Evolutionary conservation across 306 rosid species (phyloP).

Genomic region (Senna tora): DNA sequence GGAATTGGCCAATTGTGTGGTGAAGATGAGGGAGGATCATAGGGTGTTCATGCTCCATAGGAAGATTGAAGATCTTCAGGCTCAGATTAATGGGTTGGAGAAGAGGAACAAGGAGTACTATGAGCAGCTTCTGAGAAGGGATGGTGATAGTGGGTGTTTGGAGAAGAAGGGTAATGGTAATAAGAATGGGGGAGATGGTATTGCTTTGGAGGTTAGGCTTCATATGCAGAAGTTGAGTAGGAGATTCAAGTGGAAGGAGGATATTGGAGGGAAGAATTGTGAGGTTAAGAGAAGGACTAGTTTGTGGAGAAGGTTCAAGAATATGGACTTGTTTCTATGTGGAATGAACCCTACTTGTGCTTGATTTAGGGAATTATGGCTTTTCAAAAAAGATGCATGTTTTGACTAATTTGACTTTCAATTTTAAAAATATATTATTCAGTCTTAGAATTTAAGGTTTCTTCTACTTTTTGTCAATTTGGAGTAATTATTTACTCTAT

Average conservation of each 20-base stretch:
- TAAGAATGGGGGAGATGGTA: slow-evolving; percentile 45
- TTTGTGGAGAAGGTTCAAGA: slow-evolving; percentile 75
- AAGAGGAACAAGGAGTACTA: slow-evolving; percentile 83
- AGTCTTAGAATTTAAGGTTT: no score
- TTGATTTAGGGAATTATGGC: no score
- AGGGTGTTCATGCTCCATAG: slow-evolving; percentile 72
- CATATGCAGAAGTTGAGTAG: slow-evolving; percentile 53
- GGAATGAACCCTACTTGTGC: slow-evolving; percentile 58
- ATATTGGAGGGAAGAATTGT: slow-evolving; percentile 21
- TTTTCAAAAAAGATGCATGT: no score
- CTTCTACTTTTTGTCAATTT: no score
- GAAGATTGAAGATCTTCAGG: slow-evolving; percentile 87
- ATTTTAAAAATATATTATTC: no score
- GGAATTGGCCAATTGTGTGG: slow-evolving; percentile 78
- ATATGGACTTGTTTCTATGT: slow-evolving; percentile 75
- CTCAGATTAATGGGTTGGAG: slow-evolving; percentile 82
- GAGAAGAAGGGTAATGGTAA: slow-evolving; percentile 33
- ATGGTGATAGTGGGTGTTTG: slow-evolving; percentile 30
- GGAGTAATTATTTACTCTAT: no score
- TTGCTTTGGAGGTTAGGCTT: slow-evolving; percentile 59
- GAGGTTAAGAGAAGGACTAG: slow-evolving; percentile 38
- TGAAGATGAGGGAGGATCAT: slow-evolving; percentile 84
- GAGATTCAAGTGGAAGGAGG: slow-evolving; percentile 48
- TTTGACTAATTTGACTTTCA: no score
- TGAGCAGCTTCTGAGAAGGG: slow-evolving; percentile 60